Evolutionary conservation across 768 basidiomycete species (phyloP), one percentile per base, ranked within the genome.

Genomic region (Pulveroboletus sp.): DNA sequence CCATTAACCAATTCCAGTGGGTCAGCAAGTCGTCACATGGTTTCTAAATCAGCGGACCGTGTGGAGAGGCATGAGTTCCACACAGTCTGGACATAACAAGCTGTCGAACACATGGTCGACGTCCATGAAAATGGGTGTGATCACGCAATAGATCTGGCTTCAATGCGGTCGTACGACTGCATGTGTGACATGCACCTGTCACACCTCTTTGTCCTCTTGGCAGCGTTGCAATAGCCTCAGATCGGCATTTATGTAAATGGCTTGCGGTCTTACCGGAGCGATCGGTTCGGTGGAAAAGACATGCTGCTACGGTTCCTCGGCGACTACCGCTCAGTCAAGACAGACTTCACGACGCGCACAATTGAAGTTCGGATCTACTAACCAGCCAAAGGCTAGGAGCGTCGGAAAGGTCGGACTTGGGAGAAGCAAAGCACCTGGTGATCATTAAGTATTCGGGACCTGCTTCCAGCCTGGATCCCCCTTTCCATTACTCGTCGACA

Each of bases 341-440:
- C 49, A 14, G 29, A 10, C 31, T n/a, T n/a, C n/a, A n/a, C n/a
- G n/a, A n/a, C n/a, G n/a, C n/a, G n/a, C n/a, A n/a, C n/a, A n/a
- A n/a, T n/a, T 49, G 36, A 51, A 20, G 13, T 29, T 23, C 13
- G 58, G 57, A 43, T 49, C 43, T 38, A 55, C 10, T n/a, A 40
- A 6, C 12, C 40, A 44, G 42, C 62, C 61, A 39, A 59, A 14
- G 7, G 55, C 36, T 44, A 55, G 55, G 17, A 38, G 22, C 20
- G 67, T 71, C 16, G 77, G 76, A 61, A 71, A 68, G 8, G 69
- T 66, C 16, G 60, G 64, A 1, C 63, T n/a, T n/a, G n/a, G n/a
- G n/a, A n/a, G n/a, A n/a, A n/a, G n/a, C n/a, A n/a, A n/a, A n/a
- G n/a, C 39, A 40, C n/a, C n/a, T 24, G 39, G 23, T 10, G 17